Evolutionary conservation across 768 basidiomycete species (phyloP).

Genomic region (Porpolomopsis calyptriformis): DNA sequence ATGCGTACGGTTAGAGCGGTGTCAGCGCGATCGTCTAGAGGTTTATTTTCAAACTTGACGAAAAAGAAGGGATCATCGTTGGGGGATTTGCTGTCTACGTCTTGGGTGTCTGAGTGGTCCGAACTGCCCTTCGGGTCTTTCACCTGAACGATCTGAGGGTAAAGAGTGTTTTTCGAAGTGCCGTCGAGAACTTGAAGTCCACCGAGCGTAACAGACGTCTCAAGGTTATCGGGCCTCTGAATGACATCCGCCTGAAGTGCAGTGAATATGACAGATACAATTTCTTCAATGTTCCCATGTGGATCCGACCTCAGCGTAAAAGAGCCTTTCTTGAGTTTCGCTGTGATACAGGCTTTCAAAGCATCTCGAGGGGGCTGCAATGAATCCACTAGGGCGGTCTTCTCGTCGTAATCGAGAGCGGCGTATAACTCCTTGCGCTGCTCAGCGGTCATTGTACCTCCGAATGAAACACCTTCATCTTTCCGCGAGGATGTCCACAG

Average conservation of each 20-base stretch:
- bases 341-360: constrained; percentile 61
- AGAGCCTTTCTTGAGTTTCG: constrained; percentile 79
- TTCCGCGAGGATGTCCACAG: constrained; percentile 58
- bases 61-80: constrained; percentile 67
- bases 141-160: constrained; percentile 84
- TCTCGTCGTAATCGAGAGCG: constrained; percentile 87
- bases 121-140: constrained; percentile 18
- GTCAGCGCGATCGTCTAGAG: constrained; percentile 85
- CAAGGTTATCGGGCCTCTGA: constrained; percentile 81
- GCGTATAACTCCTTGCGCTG: constrained; percentile 86
- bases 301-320: constrained; percentile 75
- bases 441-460: constrained; percentile 73
- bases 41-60: constrained; percentile 85
- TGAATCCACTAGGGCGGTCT: constrained; percentile 55
- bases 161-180: constrained; percentile 68
- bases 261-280: constrained; percentile 83
- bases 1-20: constrained; percentile 80
- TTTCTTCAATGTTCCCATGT: constrained; percentile 49
- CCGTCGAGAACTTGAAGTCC: constrained; percentile 86
- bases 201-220: constrained; percentile 74
- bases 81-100: constrained; percentile 15
- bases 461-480: constrained; percentile 45
- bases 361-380: constrained; percentile 71
- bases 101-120: constrained; percentile 6
- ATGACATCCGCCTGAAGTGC: constrained; percentile 73